Evolutionary conservation across 2,329 filamentous ascomycete species (phyloP), one percentile per base, ranked within the genome.

Genomic region (Trichoderma sp.): DNA sequence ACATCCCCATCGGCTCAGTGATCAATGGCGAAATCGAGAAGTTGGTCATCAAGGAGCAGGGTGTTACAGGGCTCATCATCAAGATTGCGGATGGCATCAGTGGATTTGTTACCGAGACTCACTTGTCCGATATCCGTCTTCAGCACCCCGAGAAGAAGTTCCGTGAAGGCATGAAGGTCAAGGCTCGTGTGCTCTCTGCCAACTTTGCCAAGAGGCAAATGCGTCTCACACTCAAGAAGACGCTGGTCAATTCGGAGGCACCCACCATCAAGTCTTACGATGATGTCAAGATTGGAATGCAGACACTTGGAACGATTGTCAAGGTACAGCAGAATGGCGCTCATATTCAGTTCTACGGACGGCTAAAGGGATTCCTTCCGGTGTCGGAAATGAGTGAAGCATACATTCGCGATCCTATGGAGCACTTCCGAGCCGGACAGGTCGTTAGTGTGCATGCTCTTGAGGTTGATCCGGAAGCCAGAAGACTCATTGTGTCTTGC

Each of bases 331-430:
- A 88, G 4, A 89, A 90, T 68, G 96, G 96, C 72, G 96, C 96
- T 12, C 89, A 95, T 20, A 92, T 99, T 68, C 94, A 97, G 79
- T 99, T 98, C 82, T 99, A 97, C 77, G 94, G 94, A 20, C 83
- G 86, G 9, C 85, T 99, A 23, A 89, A 90, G 74, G 97, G 92
- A 9, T 99, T 97, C 84, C 86, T 99, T 69, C 96, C 96, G 2
- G 91, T 97, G 0, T 93, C 93, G 1, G 95, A 99, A 82, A 99
- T 99, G 96, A 98, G 96, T 79, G 96, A 99, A 80, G 94, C 95
- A 12, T 98, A 92, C 78, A 98, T 99, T 77, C 89, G 92, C 75
- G 93, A 98, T 77, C 94, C 96, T 5, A 89, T 88, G 59, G 91
- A 97, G 77, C 95, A 98, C 81, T 99, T 99, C 84, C 90, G 92